Evolutionary conservation across 768 basidiomycete genomes (phyloP).

Genomic region (Hemileccinum impolitum): DNA sequence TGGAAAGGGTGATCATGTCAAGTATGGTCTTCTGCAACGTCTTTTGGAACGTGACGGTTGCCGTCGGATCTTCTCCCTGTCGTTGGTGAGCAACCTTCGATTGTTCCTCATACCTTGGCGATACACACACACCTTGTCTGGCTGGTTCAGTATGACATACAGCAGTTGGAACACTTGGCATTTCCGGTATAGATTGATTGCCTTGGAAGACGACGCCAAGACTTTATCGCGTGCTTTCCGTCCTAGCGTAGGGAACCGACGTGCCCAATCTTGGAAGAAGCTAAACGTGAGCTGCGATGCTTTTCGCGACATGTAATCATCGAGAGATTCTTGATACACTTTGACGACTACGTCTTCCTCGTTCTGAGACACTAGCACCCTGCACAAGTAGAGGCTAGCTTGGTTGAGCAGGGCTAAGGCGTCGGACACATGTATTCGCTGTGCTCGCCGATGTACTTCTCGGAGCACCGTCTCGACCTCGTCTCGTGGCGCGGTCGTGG

Average conservation of each 20-base stretch:
- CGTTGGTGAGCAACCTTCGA: slow-evolving; percentile 7
- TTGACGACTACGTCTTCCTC: slow-evolving; percentile 42
- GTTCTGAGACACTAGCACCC: slow-evolving; percentile 40
- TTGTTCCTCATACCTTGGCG: not conserved
- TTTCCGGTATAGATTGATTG: slow-evolving; percentile 75
- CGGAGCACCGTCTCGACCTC: slow-evolving; percentile 47
- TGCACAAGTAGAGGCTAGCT: slow-evolving; percentile 68
- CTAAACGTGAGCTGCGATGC: slow-evolving; percentile 65
- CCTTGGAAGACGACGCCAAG: slow-evolving; percentile 50
- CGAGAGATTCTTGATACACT: slow-evolving; percentile 63
- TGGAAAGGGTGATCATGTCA: slow-evolving; percentile 45
- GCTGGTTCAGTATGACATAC: slow-evolving; percentile 55
- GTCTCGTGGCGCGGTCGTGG: slow-evolving; percentile 30
- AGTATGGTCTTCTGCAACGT: slow-evolving; percentile 48
- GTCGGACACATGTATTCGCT: slow-evolving; percentile 60
- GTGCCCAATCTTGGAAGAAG: slow-evolving; percentile 79
- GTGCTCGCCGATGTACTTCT: slow-evolving; percentile 69
- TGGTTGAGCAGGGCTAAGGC: slow-evolving; percentile 61
- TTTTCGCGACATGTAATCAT: slow-evolving; percentile 79
- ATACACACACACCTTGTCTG: slow-evolving; percentile 21
- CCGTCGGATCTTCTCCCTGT: slow-evolving; percentile 40
- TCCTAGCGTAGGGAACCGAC: slow-evolving; percentile 57
- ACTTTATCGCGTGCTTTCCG: slow-evolving; percentile 65
- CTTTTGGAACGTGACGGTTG: slow-evolving; percentile 43
- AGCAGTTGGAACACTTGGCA: slow-evolving; percentile 73